Evolutionary conservation across 2,329 filamentous ascomycete species (phyloP).

Genomic region (Pseudocercospora vitis): DNA sequence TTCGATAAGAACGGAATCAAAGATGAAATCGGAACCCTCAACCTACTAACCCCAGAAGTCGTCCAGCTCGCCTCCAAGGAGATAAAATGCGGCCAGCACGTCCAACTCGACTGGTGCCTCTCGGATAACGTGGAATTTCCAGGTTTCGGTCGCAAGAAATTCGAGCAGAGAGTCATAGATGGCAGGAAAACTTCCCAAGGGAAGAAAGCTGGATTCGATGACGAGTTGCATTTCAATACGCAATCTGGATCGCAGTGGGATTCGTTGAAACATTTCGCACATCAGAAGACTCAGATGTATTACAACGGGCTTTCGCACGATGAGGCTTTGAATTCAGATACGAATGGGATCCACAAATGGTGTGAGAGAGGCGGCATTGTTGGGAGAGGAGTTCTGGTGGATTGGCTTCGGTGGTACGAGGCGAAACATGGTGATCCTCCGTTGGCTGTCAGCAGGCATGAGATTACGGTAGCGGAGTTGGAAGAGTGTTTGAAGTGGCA

Average conservation of each 20-base stretch:
- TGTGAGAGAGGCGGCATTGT: slow-evolving; percentile 53
- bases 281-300: slow-evolving; percentile 33
- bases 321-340: slow-evolving; percentile 18
- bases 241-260: slow-evolving; percentile 60
- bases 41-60: slow-evolving; percentile 52
- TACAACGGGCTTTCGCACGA: slow-evolving; percentile 33
- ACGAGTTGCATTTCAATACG: slow-evolving; percentile 58
- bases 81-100: slow-evolving; percentile 51
- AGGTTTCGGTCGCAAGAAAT: slow-evolving; percentile 30
- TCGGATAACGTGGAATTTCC: slow-evolving; percentile 36
- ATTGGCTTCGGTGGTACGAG: slow-evolving; percentile 43
- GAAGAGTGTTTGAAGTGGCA: slow-evolving; percentile 29
- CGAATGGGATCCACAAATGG: slow-evolving; percentile 46
- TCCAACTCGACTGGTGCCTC: slow-evolving; percentile 54
- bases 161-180: slow-evolving; percentile 34
- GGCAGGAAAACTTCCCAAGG: slow-evolving; percentile 22
- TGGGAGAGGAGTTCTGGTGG: slow-evolving; percentile 56
- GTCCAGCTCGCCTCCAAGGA: slow-evolving; percentile 46
- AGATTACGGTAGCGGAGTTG: slow-evolving; percentile 44
- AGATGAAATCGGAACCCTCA: slow-evolving; percentile 55
- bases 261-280: slow-evolving; percentile 47
- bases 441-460: slow-evolving; percentile 48
- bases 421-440: slow-evolving; percentile 51
- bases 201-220: slow-evolving; percentile 43
- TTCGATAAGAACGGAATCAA: slow-evolving; percentile 36